phyloP scores from a whole-genome alignment of 805 yeast species.

The Trichomonascus vanleenenianus region DNA sequence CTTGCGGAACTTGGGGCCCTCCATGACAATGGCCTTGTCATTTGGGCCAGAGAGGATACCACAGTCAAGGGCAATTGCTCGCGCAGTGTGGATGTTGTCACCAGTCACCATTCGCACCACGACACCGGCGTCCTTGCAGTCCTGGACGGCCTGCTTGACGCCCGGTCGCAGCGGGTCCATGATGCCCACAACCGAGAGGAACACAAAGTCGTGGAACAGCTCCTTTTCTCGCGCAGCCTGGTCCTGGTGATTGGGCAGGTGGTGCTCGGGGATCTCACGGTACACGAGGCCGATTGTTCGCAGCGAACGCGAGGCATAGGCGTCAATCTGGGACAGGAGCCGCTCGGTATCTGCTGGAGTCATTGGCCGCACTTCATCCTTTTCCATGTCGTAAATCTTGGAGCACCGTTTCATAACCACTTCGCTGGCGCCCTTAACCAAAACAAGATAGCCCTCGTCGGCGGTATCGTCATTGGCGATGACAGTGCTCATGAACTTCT shows the following conservation, averaged over 20 bases:
- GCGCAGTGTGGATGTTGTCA: conserved; percentile 86
- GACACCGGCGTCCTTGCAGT: conserved; percentile 88
- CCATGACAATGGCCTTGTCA: conserved; percentile 64
- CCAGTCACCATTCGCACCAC: conserved; percentile 98
- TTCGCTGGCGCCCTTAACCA: conserved; percentile 93
- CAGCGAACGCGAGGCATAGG: conserved; percentile 69
- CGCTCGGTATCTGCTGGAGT: conserved; percentile 22
- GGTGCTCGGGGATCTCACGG: conserved; percentile 43
- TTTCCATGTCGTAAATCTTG: conserved; percentile 13
- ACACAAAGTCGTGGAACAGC: conserved; percentile 31
- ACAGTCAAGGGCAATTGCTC: conserved; percentile 81
- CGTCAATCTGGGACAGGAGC: conserved; percentile 39
- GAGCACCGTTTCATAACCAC: conserved; percentile 60
- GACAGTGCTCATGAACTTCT: conserved; percentile 89
- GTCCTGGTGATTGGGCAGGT: conserved; percentile 1
- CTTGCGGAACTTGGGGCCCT: conserved; percentile 83
- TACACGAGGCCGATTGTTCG: conserved; percentile 89
- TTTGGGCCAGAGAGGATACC: conserved; percentile 53
- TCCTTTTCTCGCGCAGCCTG: conserved; percentile 11
- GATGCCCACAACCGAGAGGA: conserved; percentile 81
- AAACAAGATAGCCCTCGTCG: conserved; percentile 42
- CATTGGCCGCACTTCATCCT: conserved; percentile 3
- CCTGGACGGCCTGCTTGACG: conserved; percentile 78
- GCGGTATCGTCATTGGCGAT: conserved; percentile 32
- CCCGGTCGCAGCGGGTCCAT: conserved; percentile 92